Conservation (phyloP, 23 red algal genomes). For the Gracilaria domingensis region DNA sequence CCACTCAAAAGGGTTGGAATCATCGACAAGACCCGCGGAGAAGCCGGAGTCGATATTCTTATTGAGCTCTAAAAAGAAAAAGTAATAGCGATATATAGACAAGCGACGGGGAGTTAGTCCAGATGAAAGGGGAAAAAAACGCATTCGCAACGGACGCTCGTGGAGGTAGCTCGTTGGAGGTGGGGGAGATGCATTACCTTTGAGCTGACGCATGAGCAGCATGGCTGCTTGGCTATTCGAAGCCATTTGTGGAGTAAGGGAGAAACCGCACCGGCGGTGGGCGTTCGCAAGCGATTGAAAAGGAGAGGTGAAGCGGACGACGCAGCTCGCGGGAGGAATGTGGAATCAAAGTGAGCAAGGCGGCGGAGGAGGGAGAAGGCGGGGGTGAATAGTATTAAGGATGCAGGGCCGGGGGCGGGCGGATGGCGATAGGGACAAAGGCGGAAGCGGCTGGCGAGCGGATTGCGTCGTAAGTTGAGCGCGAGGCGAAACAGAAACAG, state of each 20-base stretch:
- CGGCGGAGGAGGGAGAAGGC: not conserved
- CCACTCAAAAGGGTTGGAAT: conserved; percentile 98
- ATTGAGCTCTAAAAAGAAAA: conserved; percentile 79
- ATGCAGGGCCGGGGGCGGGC: not conserved
- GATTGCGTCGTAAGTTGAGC: not conserved
- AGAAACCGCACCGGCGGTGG: not conserved
- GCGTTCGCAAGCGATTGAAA: not conserved
- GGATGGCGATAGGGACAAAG: not conserved
- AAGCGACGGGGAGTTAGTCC: not conserved
- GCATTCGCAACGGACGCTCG: no score
- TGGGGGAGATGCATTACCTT: conserved; percentile 57
- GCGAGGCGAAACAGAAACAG: not conserved
- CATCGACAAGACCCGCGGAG: conserved; percentile 95
- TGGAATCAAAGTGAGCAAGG: no score
- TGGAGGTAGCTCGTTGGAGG: not conserved
- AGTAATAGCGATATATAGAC: not conserved
- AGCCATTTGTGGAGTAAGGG: not conserved
- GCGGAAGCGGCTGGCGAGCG: not conserved
- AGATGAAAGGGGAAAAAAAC: not conserved
- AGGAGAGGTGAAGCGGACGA: not conserved
- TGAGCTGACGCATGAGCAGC: conserved; percentile 92
- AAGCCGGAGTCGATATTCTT: conserved; percentile 93
- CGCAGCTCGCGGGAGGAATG: no score
- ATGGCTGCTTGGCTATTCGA: conserved; percentile 79
- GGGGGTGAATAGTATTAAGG: not conserved